Evolutionary conservation across 805 yeast species (phyloP).

Genomic region (Yamadazyma kitorensis): DNA sequence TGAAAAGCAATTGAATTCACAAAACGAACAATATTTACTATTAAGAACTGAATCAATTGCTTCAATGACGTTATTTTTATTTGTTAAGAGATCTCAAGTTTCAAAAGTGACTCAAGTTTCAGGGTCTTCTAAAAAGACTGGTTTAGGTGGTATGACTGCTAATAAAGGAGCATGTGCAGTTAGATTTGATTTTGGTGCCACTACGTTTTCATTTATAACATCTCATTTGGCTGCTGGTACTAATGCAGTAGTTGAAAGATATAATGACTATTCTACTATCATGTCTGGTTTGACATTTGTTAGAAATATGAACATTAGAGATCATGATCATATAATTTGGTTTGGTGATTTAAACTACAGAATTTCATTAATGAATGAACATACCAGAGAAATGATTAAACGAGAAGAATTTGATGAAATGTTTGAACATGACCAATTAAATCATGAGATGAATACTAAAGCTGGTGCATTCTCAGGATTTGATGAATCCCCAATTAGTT

Average conservation of each 20-base stretch:
- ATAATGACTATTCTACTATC: conserved; percentile 76
- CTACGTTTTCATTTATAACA: conserved; percentile 80
- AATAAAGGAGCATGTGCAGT: conserved; percentile 97
- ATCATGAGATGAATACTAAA: conserved; percentile 59
- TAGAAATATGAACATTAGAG: conserved; percentile 66
- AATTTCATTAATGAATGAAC: conserved; percentile 67
- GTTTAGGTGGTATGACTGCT: conserved; percentile 95
- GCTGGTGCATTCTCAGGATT: conserved; percentile 74
- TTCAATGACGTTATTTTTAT: conserved; percentile 61
- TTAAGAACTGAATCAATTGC: conserved; percentile 75
- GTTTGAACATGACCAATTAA: conserved; percentile 74
- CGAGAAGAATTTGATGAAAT: conserved; percentile 46
- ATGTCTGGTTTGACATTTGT: conserved; percentile 74
- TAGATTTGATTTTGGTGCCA: conserved; percentile 75
- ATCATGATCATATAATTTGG: conserved; percentile 88
- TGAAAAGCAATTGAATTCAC: conserved; percentile 55
- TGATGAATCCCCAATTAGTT: conserved; percentile 71
- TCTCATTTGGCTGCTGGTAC: conserved; percentile 95
- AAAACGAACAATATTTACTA: conserved; percentile 48
- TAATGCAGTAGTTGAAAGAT: conserved; percentile 76
- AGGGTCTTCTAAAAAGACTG: conserved; percentile 94
- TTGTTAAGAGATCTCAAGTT: conserved; percentile 44
- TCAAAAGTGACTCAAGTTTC: conserved; percentile 71
- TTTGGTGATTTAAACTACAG: conserved; percentile 93
- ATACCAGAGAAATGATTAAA: conserved; percentile 57